Evolutionary conservation across 352 stramenopile genomes (phyloP).

Genomic region (Phytophthora vignae): DNA sequence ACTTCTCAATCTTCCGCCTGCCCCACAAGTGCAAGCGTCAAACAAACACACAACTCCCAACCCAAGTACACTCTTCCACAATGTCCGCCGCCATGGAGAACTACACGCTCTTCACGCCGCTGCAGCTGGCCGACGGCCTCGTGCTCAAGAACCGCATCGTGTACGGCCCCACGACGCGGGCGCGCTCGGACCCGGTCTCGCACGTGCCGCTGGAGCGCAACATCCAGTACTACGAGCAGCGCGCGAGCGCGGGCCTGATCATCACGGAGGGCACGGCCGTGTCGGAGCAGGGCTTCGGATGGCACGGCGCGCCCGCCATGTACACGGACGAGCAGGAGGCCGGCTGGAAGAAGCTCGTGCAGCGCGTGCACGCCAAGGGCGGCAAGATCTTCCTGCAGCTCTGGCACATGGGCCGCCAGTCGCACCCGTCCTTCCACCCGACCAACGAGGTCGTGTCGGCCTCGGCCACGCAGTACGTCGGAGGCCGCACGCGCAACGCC

Average conservation of each 20-base stretch:
- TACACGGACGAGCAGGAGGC: background rate
- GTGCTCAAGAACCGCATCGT: too few species aligned
- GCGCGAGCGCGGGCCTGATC: background rate
- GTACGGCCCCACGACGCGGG: too few species aligned
- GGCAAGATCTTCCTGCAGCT: conserved; percentile 1
- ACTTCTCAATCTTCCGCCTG: too few species aligned
- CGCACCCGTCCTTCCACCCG: background rate
- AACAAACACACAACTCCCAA: too few species aligned
- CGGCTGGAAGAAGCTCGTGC: background rate
- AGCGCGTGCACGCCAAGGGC: background rate
- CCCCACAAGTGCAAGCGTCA: too few species aligned
- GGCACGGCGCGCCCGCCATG: background rate
- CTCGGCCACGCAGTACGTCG: background rate
- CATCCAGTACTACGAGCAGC: background rate
- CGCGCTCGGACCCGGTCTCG: background rate
- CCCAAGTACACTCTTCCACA: too few species aligned
- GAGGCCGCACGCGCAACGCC: background rate
- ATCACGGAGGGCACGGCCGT: background rate
- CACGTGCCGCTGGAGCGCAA: background rate
- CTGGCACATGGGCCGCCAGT: too few species aligned
- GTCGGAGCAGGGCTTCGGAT: background rate
- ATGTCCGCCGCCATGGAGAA: too few species aligned
- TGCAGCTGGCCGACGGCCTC: too few species aligned
- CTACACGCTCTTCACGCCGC: too few species aligned
- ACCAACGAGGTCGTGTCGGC: background rate